Percentiles rank a stretch among this genome's conserved stretches.
Conservation (phyloP, 371 early-diverging fungal species). For the Mucor plumbeus region DNA sequence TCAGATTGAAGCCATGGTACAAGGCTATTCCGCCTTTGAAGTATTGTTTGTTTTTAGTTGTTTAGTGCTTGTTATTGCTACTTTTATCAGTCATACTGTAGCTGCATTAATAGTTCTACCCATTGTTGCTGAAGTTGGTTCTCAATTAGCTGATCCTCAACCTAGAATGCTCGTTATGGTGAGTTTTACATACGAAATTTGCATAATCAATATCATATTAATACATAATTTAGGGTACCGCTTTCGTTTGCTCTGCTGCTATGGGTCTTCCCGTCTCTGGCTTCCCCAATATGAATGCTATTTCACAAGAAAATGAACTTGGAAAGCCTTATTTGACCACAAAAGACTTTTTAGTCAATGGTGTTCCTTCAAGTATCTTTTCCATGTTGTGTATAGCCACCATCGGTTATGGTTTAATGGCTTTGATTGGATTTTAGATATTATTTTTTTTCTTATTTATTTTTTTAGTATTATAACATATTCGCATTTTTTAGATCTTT, state of each 20-base stretch:
- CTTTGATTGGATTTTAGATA: constrained; percentile 39
- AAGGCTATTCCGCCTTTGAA: constrained; percentile 61
- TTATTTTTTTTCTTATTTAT: neutral
- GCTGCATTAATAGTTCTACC: constrained; percentile 82
- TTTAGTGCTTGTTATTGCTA: constrained; percentile 76
- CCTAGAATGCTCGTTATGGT: constrained; percentile 86
- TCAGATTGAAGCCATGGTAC: constrained; percentile 63
- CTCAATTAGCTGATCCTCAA: constrained; percentile 63
- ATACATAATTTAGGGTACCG: constrained; percentile 47
- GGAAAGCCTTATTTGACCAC: constrained; percentile 85
- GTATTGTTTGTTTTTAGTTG: constrained; percentile 70
- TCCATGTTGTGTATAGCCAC: constrained; percentile 57
- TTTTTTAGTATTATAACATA: too few species aligned
- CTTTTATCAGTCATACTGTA: constrained; percentile 94
- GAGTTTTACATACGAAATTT: neutral
- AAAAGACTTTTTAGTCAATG: constrained; percentile 83
- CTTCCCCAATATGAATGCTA: constrained; percentile 97
- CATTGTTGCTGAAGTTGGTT: constrained; percentile 74
- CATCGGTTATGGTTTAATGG: constrained; percentile 70
- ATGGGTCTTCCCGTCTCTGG: constrained; percentile 95
- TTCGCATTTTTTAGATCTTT: neutral
- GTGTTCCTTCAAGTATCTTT: constrained; percentile 76
- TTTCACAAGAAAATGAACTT: constrained; percentile 89
- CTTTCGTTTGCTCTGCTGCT: constrained; percentile 75
- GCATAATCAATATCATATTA: neutral